These are phyloP conservation scores for Reutealis trisperma DNA, from an alignment of 345 rosid species.

Conservation along the genomic window DNA sequence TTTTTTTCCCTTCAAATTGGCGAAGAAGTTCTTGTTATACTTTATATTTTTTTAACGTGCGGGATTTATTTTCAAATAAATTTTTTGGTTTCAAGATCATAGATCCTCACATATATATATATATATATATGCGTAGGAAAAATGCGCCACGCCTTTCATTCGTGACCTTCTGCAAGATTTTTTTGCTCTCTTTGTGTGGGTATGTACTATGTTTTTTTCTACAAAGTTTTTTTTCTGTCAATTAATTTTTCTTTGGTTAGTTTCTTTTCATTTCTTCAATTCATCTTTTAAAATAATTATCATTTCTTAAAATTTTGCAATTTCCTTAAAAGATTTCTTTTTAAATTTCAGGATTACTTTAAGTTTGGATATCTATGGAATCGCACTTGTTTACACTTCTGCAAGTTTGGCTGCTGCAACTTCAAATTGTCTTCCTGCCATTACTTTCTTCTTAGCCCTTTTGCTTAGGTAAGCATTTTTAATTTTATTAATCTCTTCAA, in stretches of 20 bases:
- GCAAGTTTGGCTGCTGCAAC: slow-evolving; percentile 88
- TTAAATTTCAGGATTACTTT: slow-evolving; percentile 52
- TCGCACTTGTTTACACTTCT: slow-evolving; percentile 72
- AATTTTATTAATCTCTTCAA: too few species aligned
- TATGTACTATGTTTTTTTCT: slow-evolving; percentile 22
- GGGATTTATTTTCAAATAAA: too few species aligned
- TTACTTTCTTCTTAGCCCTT: slow-evolving; percentile 89
- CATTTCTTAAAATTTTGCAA: too few species aligned
- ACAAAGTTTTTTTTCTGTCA: too few species aligned
- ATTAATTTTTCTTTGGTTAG: not conserved
- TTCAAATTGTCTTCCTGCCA: slow-evolving; percentile 79
- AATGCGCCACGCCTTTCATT: slow-evolving; percentile 65
- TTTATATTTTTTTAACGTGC: not conserved
- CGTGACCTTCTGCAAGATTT: slow-evolving; percentile 71
- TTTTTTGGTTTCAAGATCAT: not conserved
- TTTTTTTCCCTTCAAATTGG: too few species aligned
- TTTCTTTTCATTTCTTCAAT: not conserved
- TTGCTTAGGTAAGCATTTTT: slow-evolving; percentile 51
- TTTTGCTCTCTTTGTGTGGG: slow-evolving; percentile 75
- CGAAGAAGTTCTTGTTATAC: not conserved
- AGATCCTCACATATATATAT: too few species aligned
- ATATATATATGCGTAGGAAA: slow-evolving; percentile 45
- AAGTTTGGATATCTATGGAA: slow-evolving; percentile 61
- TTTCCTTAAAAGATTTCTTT: not conserved
- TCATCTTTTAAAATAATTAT: too few species aligned